A percentile compares a stretch with the other conserved stretches of the same genome.
These are phyloP conservation scores for Bacidia gigantensis DNA, from an alignment of 495 filamentous ascomycete genomes.

Conservation along the genomic window DNA sequence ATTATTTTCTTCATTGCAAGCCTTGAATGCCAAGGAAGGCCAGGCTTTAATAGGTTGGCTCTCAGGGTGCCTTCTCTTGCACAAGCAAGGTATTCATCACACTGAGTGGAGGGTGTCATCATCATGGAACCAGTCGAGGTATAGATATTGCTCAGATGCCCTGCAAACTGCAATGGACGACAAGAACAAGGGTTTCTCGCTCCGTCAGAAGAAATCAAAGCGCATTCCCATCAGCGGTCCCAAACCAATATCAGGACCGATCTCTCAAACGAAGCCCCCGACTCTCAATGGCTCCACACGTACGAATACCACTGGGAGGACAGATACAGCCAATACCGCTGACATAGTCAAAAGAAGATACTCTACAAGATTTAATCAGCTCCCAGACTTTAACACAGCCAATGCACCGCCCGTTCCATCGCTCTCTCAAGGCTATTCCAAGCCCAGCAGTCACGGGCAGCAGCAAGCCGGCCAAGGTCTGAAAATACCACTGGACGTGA, in stretches of 20 bases:
- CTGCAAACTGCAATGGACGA: constrained; percentile 53
- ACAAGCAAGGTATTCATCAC: no score
- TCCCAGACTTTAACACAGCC: constrained; percentile 53
- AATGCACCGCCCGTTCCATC: constrained; percentile 49
- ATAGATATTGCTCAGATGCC: no score
- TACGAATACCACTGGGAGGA: constrained; percentile 10
- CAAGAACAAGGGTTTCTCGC: constrained; percentile 60
- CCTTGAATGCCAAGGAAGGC: no score
- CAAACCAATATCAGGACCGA: constrained; percentile 58
- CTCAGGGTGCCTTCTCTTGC: no score
- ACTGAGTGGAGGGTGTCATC: no score
- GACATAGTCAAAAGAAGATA: constrained; percentile 92
- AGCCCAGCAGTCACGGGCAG: constrained; percentile 25
- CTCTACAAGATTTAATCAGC: constrained; percentile 74
- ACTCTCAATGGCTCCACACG: constrained; percentile 16
- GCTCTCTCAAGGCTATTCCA: constrained; percentile 36
- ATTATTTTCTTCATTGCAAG: no score
- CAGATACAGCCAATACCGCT: constrained; percentile 37
- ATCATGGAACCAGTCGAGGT: no score
- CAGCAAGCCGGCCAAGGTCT: constrained; percentile 29
- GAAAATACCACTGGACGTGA: constrained; percentile 46
- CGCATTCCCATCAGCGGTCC: constrained; percentile 69
- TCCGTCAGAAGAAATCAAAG: constrained; percentile 72
- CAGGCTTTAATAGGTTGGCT: no score
- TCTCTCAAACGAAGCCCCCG: constrained; percentile 25